These are phyloP conservation scores for Hypseocharis bilobata DNA, from an alignment of 441 rosid genomes.

Conservation along the genomic window DNA sequence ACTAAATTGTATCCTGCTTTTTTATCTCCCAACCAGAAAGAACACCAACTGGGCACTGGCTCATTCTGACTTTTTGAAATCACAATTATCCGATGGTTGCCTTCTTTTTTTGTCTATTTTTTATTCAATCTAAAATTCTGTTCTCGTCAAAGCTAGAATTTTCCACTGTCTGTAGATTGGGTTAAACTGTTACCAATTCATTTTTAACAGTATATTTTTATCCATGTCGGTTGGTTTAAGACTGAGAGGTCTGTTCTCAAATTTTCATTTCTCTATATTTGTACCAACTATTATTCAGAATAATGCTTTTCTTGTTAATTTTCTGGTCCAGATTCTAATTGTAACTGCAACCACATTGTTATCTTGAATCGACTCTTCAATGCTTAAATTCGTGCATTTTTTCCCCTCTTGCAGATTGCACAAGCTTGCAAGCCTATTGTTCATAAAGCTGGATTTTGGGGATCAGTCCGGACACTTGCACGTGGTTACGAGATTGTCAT, in stretches of 20 bases:
- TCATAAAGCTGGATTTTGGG: slow-evolving; percentile 74
- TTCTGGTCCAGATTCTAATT: neutral
- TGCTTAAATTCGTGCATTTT: too few relatives aligned
- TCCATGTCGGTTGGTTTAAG: too few relatives aligned
- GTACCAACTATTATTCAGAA: neutral
- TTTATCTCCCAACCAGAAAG: neutral
- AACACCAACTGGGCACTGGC: neutral
- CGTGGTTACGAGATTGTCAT: slow-evolving; percentile 88
- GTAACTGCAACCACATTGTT: too few relatives aligned
- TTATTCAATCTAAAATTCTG: too few relatives aligned
- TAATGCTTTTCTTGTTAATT: neutral
- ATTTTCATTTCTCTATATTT: neutral
- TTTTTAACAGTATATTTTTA: too few relatives aligned
- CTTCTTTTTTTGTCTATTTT: too few relatives aligned
- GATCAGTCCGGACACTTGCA: slow-evolving; percentile 73
- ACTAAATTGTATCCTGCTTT: neutral
- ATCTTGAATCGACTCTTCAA: too few relatives aligned
- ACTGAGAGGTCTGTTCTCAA: too few relatives aligned
- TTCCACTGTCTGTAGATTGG: too few relatives aligned
- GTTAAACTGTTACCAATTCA: neutral
- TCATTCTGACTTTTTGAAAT: too few relatives aligned
- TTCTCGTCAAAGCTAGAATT: too few relatives aligned
- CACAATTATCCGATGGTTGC: too few relatives aligned
- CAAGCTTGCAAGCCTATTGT: slow-evolving; percentile 85
- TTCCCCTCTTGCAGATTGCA: slow-evolving; percentile 44